These are phyloP conservation scores for Microdochium trichocladiopsis DNA, from an alignment of 2,329 filamentous ascomycete genomes.

Conservation along the genomic window DNA sequence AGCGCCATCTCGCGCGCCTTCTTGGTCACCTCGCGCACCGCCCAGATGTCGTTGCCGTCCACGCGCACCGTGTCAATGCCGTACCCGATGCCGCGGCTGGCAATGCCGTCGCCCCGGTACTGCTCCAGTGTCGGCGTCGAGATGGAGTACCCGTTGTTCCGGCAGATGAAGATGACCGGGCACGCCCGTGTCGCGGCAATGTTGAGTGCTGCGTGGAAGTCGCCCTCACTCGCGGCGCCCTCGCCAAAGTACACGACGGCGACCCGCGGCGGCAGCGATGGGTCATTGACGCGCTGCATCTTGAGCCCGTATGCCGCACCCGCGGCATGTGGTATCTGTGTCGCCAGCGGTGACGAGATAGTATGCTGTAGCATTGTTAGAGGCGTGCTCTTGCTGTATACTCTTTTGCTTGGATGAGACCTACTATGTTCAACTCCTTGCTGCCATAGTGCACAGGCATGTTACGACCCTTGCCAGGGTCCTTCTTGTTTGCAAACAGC, in stretches of 20 bases:
- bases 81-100: constrained; percentile 78
- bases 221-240: constrained; percentile 82
- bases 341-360: constrained; percentile 78
- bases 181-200: constrained; percentile 86
- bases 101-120: constrained; percentile 87
- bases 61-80: constrained; percentile 91
- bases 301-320: constrained; percentile 86
- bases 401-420: constrained; percentile 18
- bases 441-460: constrained; percentile 98
- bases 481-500: constrained; percentile 79
- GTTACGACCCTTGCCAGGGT: constrained; percentile 75
- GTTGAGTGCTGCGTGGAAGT: constrained; percentile 87
- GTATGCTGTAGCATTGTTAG: constrained; percentile 53
- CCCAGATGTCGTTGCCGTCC: constrained; percentile 92
- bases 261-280: constrained; percentile 58
- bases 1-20: constrained; percentile 74
- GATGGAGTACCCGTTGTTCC: constrained; percentile 91
- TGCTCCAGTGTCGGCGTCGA: constrained; percentile 85
- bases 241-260: constrained; percentile 86
- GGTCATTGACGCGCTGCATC: constrained; percentile 67
- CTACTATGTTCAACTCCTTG: constrained; percentile 72
- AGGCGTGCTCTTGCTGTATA: constrained; percentile 6
- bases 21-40: constrained; percentile 73
- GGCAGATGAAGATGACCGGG: constrained; percentile 82
- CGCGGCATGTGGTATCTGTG: constrained; percentile 81